phyloP scores from a whole-genome alignment of 2,329 filamentous ascomycete species.

The Fusarium chuoi region DNA sequence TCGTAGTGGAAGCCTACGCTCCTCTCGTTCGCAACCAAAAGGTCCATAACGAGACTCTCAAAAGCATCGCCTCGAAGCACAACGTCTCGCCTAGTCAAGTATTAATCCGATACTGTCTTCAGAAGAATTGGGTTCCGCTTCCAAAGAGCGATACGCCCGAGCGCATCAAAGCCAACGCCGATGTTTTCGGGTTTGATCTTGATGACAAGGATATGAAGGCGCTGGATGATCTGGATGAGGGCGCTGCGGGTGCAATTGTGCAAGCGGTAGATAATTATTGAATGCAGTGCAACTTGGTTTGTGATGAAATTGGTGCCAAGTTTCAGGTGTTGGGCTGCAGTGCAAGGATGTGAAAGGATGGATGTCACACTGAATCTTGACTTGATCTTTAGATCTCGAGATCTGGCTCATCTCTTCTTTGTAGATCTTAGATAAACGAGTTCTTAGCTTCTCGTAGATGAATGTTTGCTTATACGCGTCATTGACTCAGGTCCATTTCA shows the following conservation, averaged over 20 bases:
- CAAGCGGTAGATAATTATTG: conserved; percentile 30
- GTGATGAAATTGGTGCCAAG: not conserved
- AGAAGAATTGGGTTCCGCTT: conserved; percentile 74
- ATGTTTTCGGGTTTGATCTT: conserved; percentile 69
- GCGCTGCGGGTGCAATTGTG: conserved; percentile 38
- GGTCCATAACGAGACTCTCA: conserved; percentile 65
- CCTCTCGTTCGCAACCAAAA: conserved; percentile 48
- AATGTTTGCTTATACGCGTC: not conserved
- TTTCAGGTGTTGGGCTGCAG: not conserved
- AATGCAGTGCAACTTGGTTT: not conserved
- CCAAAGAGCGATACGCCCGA: conserved; percentile 71
- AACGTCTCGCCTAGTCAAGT: conserved; percentile 69
- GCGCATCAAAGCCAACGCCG: conserved; percentile 68
- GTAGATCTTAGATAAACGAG: not conserved
- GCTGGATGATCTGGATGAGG: conserved; percentile 42
- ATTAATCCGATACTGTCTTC: conserved; percentile 73
- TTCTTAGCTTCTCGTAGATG: too few species aligned
- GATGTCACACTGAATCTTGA: not conserved
- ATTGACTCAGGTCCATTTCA: not conserved
- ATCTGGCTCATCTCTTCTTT: not conserved
- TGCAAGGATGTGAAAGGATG: not conserved
- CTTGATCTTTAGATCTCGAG: not conserved
- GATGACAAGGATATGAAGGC: conserved; percentile 63
- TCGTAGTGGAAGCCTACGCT: conserved; percentile 57
- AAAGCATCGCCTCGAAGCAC: conserved; percentile 67